Percentiles rank a stretch among this genome's conserved stretches.
These are phyloP conservation scores for Cutaneotrichosporon mucoides DNA, from an alignment of 1,284 basidiomycete species.

Conservation along the genomic window DNA sequence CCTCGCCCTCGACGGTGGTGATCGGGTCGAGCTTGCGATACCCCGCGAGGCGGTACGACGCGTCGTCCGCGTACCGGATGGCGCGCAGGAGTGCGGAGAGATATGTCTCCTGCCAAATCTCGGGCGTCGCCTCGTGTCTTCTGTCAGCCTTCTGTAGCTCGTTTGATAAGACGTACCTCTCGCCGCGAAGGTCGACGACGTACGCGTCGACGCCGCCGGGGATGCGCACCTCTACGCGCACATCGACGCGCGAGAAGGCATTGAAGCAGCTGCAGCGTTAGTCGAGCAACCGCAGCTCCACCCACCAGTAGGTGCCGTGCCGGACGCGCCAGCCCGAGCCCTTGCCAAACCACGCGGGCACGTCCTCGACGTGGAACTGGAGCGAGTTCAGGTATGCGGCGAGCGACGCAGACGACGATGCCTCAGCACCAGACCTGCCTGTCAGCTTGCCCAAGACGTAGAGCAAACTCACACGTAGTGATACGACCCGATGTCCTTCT, in stretches of 20 bases:
- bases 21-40: constrained; percentile 96
- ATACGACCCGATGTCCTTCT: constrained; percentile 88
- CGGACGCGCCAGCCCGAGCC: constrained; percentile 84
- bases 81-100: constrained; percentile 86
- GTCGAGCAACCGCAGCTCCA: too few species aligned
- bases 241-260: constrained; percentile 94
- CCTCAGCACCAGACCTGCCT: constrained; percentile 86
- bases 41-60: constrained; percentile 83
- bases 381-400: constrained; percentile 98
- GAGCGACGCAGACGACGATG: constrained; percentile 92
- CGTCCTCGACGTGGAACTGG: constrained; percentile 90
- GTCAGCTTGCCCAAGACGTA: background rate
- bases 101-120: constrained; percentile 97
- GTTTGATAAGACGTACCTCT: constrained; percentile 65
- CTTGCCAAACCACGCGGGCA: constrained; percentile 87
- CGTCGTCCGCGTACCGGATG: constrained; percentile 93
- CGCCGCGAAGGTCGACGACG: constrained; percentile 88
- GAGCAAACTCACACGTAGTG: constrained; percentile 59
- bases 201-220: constrained; percentile 96
- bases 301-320: constrained; percentile 94
- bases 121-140: constrained; percentile 85
- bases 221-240: constrained; percentile 96
- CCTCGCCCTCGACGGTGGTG: constrained; percentile 79
- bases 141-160: background rate
- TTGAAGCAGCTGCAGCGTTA: constrained; percentile 82